Conservation (phyloP, 2,329 filamentous ascomycete species). For the Cordyceps fumosorosea region DNA sequence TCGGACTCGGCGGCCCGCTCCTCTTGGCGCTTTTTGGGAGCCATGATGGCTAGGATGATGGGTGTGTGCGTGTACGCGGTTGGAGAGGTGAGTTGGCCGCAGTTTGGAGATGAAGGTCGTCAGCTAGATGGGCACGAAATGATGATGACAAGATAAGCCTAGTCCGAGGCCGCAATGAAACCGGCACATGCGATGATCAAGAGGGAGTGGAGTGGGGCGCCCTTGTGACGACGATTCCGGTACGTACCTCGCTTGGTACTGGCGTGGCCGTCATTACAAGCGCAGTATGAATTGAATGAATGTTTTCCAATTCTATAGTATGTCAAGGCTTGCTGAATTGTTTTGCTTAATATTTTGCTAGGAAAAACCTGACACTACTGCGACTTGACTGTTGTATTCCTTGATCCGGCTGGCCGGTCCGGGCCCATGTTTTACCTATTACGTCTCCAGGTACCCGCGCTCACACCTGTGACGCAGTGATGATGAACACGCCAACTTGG, state of each 20-base stretch:
- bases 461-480: too few species aligned
- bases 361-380: too few species aligned
- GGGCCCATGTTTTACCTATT: too few species aligned
- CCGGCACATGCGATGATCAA: not conserved
- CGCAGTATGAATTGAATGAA: too few species aligned
- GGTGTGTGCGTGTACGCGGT: not conserved
- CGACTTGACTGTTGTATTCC: too few species aligned
- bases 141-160: not conserved
- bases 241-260: not conserved
- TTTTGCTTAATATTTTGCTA: too few species aligned
- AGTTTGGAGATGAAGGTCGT: not conserved
- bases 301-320: too few species aligned
- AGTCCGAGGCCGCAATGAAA: not conserved
- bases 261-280: too few species aligned
- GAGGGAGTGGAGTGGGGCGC: not conserved
- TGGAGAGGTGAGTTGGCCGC: not conserved
- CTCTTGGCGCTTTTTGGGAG: not conserved
- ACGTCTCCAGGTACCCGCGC: too few species aligned
- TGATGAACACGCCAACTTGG: too few species aligned
- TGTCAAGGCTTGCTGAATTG: too few species aligned
- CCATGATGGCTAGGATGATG: conserved; percentile 3
- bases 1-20: conserved; percentile 6
- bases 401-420: too few species aligned
- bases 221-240: not conserved
- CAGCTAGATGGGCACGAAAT: not conserved